phyloP scores from a whole-genome alignment of 116 monocot species.

The Posidonia oceanica region DNA sequence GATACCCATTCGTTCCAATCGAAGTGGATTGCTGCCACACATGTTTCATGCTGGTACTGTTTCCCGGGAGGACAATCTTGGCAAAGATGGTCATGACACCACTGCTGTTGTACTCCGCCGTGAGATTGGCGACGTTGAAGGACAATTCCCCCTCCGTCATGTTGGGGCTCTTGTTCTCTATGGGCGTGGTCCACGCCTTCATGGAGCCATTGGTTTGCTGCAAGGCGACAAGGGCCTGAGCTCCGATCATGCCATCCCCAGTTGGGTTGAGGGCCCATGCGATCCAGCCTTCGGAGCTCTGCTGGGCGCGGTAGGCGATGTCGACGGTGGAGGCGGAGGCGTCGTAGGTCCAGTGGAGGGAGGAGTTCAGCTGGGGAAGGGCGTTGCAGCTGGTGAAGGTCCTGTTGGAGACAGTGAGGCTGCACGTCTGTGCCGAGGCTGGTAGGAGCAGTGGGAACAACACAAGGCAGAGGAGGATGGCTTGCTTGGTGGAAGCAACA shows the following conservation, averaged over 20 bases:
- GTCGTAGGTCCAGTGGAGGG: slow-evolving; percentile 60
- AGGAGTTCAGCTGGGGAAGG: slow-evolving; percentile 27
- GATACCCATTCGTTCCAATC: slow-evolving; percentile 11
- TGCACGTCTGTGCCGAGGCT: slow-evolving; percentile 15
- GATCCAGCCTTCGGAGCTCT: slow-evolving; percentile 26
- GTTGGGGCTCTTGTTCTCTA: slow-evolving; percentile 2
- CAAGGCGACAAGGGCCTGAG: slow-evolving; percentile 39
- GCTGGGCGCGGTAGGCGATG: slow-evolving; percentile 37
- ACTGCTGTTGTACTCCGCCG: slow-evolving; percentile 25
- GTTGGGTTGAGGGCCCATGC: slow-evolving; percentile 52
- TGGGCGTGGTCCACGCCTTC: slow-evolving; percentile 6
- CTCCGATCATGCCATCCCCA: slow-evolving; percentile 31
- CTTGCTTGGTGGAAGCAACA: not conserved
- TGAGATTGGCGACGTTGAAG: slow-evolving; percentile 18
- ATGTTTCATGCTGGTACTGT: slow-evolving; percentile 24
- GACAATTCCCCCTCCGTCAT: slow-evolving; percentile 10
- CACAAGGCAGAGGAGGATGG: slow-evolving; percentile 1
- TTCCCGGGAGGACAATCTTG: slow-evolving; percentile 24
- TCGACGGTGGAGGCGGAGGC: slow-evolving; percentile 23
- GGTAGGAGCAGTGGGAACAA: not conserved
- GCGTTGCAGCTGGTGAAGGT: slow-evolving; percentile 30
- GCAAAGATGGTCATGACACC: slow-evolving; percentile 23
- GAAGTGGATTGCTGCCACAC: slow-evolving; percentile 38
- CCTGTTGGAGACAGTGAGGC: slow-evolving; percentile 21
- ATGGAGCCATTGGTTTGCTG: not conserved